Evolutionary conservation across 306 rosid species (phyloP), one percentile per base, ranked within the genome.

Genomic region (Erythrophleum fordii): DNA sequence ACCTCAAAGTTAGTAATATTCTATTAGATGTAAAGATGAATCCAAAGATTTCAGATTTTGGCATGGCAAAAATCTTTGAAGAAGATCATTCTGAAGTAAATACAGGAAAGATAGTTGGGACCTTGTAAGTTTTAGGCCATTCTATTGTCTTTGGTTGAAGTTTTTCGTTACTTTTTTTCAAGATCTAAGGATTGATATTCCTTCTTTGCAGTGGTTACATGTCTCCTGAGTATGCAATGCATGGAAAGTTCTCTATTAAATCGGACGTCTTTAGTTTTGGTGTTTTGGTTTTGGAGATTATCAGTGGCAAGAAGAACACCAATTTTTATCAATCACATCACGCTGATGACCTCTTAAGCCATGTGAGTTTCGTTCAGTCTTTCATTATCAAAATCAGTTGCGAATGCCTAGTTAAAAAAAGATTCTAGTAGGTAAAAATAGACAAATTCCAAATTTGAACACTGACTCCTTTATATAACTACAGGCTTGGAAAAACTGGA

Each of bases 11-110:
- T 17, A 89, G 96, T 39, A 93, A 91, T 64, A 60, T 93, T 65
- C 52, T 93, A 8, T 51, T 91, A 75, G 96, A 89, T 53, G 72
- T 23, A 12, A 60, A 86, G 2, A 81, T 93, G 93, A 83, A 85
- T 0, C 75, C 97, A 2, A 93, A 91, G 60, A 93, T 91, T 34
- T 86, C 92, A 22, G 97, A 93, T 76, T 93, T 93, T 85, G 97
- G 97, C 2, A 86, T 86, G 90, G 97, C 97, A 18, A 91, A 73
- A 65, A 81, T 88, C 25, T 84, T 88, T 37, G 77, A 23, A 4
- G 82, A 35, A 4, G 89, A 87, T 20, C 89, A 88, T 41, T 81
- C 82, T 55, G 87, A 81, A 77, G 90, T 81, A 6, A 83, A 75
- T 55, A 93, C 97, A 0, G 69, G 56, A 37, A 80, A 78, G 46